Evolutionary conservation across 2,329 filamentous ascomycete species (phyloP), one percentile per base, ranked within the genome.

Genomic region (Thielaviopsis punctulata): DNA sequence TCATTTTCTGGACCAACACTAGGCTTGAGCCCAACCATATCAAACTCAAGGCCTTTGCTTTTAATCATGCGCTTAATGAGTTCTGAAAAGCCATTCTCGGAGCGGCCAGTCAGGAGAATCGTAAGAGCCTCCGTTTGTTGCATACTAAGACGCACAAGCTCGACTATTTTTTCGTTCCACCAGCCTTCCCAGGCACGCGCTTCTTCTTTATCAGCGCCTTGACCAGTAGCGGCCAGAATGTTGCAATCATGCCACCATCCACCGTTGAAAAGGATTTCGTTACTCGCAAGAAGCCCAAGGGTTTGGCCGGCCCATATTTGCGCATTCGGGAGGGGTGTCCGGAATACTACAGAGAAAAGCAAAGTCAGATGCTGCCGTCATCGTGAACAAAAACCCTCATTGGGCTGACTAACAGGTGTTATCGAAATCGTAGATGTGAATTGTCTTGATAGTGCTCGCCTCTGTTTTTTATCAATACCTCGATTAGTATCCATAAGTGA

Each of bases 381-480:
- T 23, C 24, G 22, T 45, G 18, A 48, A 18, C 45, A 23, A 27
- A 21, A 47, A 27, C 25, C 10, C 5, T 27, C 5, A 27, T 48
- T 39, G 21, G 24, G 48, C 52, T 36, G 48, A 58, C 82, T 64
- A 70, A 90, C 86, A 69, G 36, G 90, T 96, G 63, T 98, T 96
- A 67, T 98, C 92, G 65, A 96, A 98, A 66, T 98, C 92, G 69
- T 96, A 96, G 59, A 98, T 77, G 63, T 96, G 90, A 50, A 98
- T 79, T 8, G 79, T 69, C 63, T 79, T 86, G 66, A 96, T 82
- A 52, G 78, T 72, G 43, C 83, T 72, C 10, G 80, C 73, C 27
- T 77, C 76, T 77, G 58, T 10, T 22, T 5, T n/a, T 9, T n/a
- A 47, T 18, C 18, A 15, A 30, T 15, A 25, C 18, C 19, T 2